These are phyloP conservation scores for Craspedostauros australis DNA, from an alignment of 108 stramenopile species.

Conservation along the genomic window DNA sequence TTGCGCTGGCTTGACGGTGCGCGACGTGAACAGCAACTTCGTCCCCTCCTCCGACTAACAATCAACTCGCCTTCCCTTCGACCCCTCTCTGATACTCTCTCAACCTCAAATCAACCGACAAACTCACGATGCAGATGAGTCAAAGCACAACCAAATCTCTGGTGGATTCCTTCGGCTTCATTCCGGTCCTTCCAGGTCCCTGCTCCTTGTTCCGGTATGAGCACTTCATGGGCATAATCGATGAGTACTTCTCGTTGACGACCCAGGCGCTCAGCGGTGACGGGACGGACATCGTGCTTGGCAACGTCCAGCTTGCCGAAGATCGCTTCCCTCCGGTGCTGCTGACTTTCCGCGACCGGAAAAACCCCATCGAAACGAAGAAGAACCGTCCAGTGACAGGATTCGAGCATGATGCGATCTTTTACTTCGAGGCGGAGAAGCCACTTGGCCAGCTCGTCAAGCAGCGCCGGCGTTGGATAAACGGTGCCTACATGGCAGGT, in stretches of 20 bases:
- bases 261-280: not conserved
- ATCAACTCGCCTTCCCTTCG: not conserved
- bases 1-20: not conserved
- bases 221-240: not conserved
- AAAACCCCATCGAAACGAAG: too few relatives aligned
- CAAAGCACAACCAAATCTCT: too few relatives aligned
- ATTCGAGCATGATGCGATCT: not conserved
- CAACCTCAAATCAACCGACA: too few relatives aligned
- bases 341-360: not conserved
- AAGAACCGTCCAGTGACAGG: not conserved
- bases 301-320: not conserved
- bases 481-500: not conserved
- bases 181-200: conserved; percentile 5
- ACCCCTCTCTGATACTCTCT: not conserved
- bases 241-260: not conserved
- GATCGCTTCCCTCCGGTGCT: not conserved
- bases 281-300: not conserved
- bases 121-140: too few relatives aligned
- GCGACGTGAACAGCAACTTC: not conserved
- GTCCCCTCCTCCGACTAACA: not conserved
- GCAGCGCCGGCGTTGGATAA: conserved; percentile 1
- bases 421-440: not conserved
- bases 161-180: not conserved
- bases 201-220: conserved; percentile 1
- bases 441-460: not conserved